Conservation (phyloP, 1,139 yeast species). For the Hansenula lynferdii region DNA sequence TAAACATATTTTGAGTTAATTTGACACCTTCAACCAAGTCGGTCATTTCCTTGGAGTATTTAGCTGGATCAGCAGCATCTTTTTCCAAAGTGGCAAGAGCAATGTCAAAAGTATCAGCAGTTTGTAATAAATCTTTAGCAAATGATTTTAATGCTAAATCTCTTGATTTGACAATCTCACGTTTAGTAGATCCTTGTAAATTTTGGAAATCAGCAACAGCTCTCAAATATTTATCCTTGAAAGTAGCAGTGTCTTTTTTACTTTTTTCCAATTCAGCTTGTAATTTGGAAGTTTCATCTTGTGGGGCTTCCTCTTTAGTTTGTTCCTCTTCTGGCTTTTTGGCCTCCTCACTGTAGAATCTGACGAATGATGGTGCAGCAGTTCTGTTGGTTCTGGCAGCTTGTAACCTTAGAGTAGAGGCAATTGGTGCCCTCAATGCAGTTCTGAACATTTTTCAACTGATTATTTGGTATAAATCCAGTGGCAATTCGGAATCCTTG, state of each 20-base stretch:
- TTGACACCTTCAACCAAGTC: constrained; percentile 77
- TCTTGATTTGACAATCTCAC: constrained; percentile 74
- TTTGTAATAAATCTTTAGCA: constrained; percentile 79
- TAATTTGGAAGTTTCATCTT: constrained; percentile 24
- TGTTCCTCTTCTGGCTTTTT: constrained; percentile 17
- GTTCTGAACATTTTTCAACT: constrained; percentile 4
- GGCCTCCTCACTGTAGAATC: constrained; percentile 23
- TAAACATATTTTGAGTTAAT: constrained; percentile 77
- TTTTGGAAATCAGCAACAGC: constrained; percentile 86
- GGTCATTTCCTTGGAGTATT: constrained; percentile 47
- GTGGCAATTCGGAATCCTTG: too few species aligned
- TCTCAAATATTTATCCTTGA: constrained; percentile 74
- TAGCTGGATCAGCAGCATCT: constrained; percentile 14
- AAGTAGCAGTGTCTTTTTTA: constrained; percentile 70
- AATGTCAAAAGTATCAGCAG: constrained; percentile 78
- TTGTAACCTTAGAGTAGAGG: constrained; percentile 3
- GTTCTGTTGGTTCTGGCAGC: constrained; percentile 7
- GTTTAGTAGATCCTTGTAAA: constrained; percentile 78
- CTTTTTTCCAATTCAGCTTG: constrained; percentile 52
- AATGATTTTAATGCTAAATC: constrained; percentile 86
- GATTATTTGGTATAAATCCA: background rate
- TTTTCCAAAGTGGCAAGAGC: constrained; percentile 72
- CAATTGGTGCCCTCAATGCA: constrained; percentile 6
- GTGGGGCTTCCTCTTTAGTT: constrained; percentile 13
- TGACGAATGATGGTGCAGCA: constrained; percentile 4